Percentiles rank a stretch among this genome's conserved stretches.
Evolutionary conservation across 345 rosid species (phyloP).

Genomic region (Citrus trifoliata): DNA sequence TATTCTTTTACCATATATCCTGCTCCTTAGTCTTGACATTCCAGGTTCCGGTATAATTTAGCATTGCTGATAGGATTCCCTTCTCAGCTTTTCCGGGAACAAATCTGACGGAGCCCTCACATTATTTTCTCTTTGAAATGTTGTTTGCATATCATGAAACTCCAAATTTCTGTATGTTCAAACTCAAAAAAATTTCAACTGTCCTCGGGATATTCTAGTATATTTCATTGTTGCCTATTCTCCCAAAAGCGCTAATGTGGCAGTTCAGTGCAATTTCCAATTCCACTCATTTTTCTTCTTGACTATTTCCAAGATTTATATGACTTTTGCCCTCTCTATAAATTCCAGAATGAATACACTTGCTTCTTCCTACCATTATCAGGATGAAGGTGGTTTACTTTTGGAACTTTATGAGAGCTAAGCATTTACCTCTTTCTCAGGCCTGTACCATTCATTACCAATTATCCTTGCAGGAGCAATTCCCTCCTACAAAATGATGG

Average conservation of each 20-base stretch:
- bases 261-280: background rate
- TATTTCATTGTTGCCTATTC: background rate
- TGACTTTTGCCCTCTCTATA: background rate
- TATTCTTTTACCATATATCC: background rate
- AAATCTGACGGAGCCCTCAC: background rate
- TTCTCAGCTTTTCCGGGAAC: background rate
- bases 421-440: background rate
- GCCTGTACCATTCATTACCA: slow-evolving; percentile 29
- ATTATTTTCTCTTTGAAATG: background rate
- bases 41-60: background rate
- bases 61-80: background rate
- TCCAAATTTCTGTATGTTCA: background rate
- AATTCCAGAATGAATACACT: background rate
- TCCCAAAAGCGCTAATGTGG: background rate
- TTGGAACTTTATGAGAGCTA: background rate
- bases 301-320: background rate
- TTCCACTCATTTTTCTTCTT: background rate
- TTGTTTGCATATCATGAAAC: background rate
- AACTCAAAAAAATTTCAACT: background rate
- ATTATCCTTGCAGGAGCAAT: slow-evolving; percentile 58
- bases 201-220: background rate
- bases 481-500: slow-evolving; percentile 58
- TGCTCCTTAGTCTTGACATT: background rate
- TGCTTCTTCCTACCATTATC: background rate
- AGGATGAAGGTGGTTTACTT: background rate